A percentile compares a stretch with the other conserved stretches of the same genome.
Conservation (phyloP, 2,329 filamentous ascomycete genomes). For the Coleophoma crateriformis region DNA sequence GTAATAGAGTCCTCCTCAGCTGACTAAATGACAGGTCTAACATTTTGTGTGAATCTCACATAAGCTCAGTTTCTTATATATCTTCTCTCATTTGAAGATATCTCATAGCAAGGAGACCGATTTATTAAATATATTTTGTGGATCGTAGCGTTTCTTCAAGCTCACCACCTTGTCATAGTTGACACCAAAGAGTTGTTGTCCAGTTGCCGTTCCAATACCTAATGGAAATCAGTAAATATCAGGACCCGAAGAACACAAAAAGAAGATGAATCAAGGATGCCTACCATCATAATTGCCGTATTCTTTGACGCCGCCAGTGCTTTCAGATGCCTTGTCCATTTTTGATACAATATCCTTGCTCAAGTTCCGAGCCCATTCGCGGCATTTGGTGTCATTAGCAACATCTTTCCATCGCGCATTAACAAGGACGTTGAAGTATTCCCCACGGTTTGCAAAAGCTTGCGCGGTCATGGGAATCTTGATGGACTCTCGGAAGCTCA, state of each 20-base stretch:
- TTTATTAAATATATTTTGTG: slow-evolving; percentile 37
- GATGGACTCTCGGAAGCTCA: slow-evolving; percentile 12
- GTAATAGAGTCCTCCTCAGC: no score
- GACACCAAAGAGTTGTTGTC: slow-evolving; percentile 31
- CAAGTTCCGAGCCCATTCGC: slow-evolving; percentile 12
- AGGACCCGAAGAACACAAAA: background rate
- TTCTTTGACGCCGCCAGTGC: slow-evolving; percentile 9
- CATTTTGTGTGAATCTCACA: no score
- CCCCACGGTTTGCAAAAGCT: slow-evolving; percentile 21
- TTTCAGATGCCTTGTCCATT: slow-evolving; percentile 1
- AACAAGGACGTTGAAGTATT: slow-evolving; percentile 18
- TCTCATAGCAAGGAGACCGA: no score
- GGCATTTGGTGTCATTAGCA: slow-evolving; percentile 9
- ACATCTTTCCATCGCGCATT: slow-evolving; percentile 23
- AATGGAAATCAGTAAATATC: background rate
- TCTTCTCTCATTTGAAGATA: no score
- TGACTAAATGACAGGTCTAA: no score
- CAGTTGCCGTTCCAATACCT: slow-evolving; percentile 9
- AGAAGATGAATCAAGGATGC: background rate
- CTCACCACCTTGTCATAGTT: slow-evolving; percentile 34
- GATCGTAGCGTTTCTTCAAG: slow-evolving; percentile 40
- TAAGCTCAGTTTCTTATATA: no score
- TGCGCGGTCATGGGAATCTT: slow-evolving; percentile 13
- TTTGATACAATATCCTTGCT: slow-evolving; percentile 2
- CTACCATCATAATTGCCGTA: slow-evolving; percentile 18